These are phyloP conservation scores for Breynia disticha DNA, from an alignment of 441 rosid species.

Conservation along the genomic window DNA sequence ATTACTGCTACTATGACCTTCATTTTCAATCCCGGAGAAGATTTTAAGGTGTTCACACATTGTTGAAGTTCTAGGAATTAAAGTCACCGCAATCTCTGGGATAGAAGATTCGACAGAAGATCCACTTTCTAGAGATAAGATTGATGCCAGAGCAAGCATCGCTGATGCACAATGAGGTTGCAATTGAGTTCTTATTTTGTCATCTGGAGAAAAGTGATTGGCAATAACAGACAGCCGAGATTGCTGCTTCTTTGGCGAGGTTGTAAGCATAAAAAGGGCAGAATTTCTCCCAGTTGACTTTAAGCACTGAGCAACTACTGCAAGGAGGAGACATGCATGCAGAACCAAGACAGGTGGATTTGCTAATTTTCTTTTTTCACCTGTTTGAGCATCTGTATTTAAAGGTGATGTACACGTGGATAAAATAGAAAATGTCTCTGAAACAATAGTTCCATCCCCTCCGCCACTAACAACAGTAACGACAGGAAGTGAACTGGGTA, in stretches of 20 bases:
- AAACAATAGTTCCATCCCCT: constrained; percentile 77
- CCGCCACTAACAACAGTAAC: constrained; percentile 88
- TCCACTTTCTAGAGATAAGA: constrained; percentile 82
- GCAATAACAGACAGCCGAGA: constrained; percentile 78
- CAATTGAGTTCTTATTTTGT: constrained; percentile 44
- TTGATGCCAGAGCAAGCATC: constrained; percentile 89
- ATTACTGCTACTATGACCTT: constrained; percentile 20
- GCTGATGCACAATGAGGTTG: constrained; percentile 75
- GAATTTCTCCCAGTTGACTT: constrained; percentile 80
- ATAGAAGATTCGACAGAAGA: constrained; percentile 68
- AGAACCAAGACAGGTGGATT: constrained; percentile 44
- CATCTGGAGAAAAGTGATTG: constrained; percentile 57
- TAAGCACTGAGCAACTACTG: constrained; percentile 76
- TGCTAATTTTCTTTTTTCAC: constrained; percentile 56
- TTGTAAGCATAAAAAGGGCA: constrained; percentile 78
- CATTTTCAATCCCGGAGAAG: constrained; percentile 34
- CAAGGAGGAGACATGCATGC: constrained; percentile 65
- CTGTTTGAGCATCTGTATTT: constrained; percentile 51
- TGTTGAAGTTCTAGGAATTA: constrained; percentile 81
- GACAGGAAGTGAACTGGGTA: constrained; percentile 81
- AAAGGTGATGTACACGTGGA: constrained; percentile 43
- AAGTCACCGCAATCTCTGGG: constrained; percentile 68
- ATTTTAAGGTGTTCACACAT: constrained; percentile 71
- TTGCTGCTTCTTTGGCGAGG: constrained; percentile 71
- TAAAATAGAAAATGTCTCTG: constrained; percentile 69